Conservation (phyloP, 2,329 filamentous ascomycete species). For the Sporothrix mexicana region DNA sequence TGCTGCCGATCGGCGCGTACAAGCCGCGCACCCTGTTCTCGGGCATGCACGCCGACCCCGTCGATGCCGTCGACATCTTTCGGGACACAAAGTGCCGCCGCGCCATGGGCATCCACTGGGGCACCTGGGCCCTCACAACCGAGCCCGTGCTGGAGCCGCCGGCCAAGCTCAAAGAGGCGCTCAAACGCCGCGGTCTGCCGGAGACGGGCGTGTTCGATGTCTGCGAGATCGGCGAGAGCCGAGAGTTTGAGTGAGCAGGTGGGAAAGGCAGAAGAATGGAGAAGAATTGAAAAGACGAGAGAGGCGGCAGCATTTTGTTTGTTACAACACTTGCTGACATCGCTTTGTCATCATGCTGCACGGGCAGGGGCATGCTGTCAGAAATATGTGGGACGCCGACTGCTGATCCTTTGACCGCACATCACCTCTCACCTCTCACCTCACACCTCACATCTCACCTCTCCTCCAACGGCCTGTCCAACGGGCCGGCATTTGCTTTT, state of each 20-base stretch:
- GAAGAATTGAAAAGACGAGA: background rate
- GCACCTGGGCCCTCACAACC: slow-evolving; percentile 82
- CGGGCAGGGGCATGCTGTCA: no score
- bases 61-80: slow-evolving; percentile 89
- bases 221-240: slow-evolving; percentile 83
- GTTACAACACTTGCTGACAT: background rate
- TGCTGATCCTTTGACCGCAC: no score
- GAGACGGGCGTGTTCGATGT: slow-evolving; percentile 80
- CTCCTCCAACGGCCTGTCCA: background rate
- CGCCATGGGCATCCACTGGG: slow-evolving; percentile 92
- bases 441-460: no score
- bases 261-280: background rate
- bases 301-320: background rate
- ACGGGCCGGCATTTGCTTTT: background rate
- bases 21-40: slow-evolving; percentile 74
- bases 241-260: slow-evolving; percentile 61
- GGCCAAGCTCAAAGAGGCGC: slow-evolving; percentile 70
- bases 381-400: no score
- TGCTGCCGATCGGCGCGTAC: slow-evolving; percentile 95
- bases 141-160: slow-evolving; percentile 89
- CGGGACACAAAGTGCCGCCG: slow-evolving; percentile 76
- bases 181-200: slow-evolving; percentile 68
- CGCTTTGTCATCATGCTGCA: no score
- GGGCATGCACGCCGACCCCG: slow-evolving; percentile 83
- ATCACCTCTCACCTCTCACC: no score